Base-by-base conservation (phyloP, 2,329 filamentous ascomycete genomes). In the Didymosphaeria variabile region DNA sequence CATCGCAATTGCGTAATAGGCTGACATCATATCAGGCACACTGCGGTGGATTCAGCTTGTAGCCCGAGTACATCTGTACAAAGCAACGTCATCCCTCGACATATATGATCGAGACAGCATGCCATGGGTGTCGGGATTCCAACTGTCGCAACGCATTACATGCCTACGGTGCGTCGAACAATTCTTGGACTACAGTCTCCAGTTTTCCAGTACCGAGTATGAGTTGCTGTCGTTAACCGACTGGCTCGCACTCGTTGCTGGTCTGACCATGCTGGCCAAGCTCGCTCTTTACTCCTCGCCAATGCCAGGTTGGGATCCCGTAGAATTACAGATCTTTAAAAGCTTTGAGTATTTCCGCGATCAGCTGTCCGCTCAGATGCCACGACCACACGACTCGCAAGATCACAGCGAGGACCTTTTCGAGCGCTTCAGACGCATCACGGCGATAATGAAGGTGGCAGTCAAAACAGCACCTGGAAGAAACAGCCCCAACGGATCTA, bases 271-370 rank as follows among this genome's bases (percentile, higher is more conserved):
- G 38, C 66, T 77, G 15, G 72, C 72, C 51, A 75, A 74, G 44
- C 61, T 77, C 15, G 72, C 65, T 9, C 58, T 76, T 2, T 66
- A 77, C 38, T 66, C 72, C 1, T 59, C 72, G 6, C 68, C 71
- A 23, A 70, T 77, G 57, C 68, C 74, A 12, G 75, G 75, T 5
- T 77, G 75, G 73, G 74, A 77, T 32, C 67, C 73, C 4, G 54
- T 53, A 17, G 75, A 77, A 47, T 62, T 77, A 12, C 75, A 77
- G 53, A 67, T 77, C 8, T 55, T 68, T 7, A 70, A 68, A 44
- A 74, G 68, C 12, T 77, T 77, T 38, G 74, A 75, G 5, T 70
- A 75, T 54, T 76, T 72, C 34, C 72, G 73, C 21, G 71, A 75
- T 45, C 70, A 74, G 34, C 63, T 77, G 26, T 71, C 65, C 10